A percentile compares a stretch with the other conserved stretches of the same genome.
These are phyloP conservation scores for Solanum corneliomulleri DNA, from an alignment of 257 asterid genomes.

Conservation along the genomic window DNA sequence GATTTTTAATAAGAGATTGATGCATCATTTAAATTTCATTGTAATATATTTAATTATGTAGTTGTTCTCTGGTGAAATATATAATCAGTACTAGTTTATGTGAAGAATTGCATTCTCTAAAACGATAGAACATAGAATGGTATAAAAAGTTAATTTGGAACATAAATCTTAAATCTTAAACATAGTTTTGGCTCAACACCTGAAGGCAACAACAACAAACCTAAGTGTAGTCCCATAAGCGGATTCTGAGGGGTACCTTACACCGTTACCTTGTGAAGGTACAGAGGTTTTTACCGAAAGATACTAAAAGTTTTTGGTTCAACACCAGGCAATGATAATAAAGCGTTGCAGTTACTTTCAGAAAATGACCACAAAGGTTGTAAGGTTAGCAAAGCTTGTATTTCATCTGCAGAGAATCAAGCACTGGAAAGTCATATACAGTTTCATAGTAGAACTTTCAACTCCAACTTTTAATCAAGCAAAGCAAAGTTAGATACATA, in stretches of 20 bases:
- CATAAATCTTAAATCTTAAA: neutral
- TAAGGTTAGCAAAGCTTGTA: neutral
- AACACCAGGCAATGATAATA: neutral
- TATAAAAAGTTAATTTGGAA: neutral
- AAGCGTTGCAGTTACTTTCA: neutral
- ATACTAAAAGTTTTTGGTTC: neutral
- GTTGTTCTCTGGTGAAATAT: neutral
- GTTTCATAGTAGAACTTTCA: neutral
- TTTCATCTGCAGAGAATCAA: neutral
- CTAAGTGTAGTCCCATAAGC: neutral
- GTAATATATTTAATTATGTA: too few species aligned
- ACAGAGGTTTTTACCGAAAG: neutral
- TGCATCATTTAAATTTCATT: neutral
- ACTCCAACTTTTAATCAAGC: neutral
- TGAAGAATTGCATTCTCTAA: neutral
- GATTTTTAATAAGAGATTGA: neutral
- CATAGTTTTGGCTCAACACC: neutral
- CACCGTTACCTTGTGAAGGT: neutral
- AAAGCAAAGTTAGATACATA: neutral
- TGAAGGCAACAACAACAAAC: neutral
- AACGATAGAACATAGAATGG: neutral
- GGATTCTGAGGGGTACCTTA: neutral
- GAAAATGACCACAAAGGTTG: neutral
- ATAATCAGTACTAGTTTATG: neutral
- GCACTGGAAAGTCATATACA: neutral